These are phyloP conservation scores for Zasmidium citrigriseum DNA, from an alignment of 2,329 filamentous ascomycete species.

Conservation along the genomic window DNA sequence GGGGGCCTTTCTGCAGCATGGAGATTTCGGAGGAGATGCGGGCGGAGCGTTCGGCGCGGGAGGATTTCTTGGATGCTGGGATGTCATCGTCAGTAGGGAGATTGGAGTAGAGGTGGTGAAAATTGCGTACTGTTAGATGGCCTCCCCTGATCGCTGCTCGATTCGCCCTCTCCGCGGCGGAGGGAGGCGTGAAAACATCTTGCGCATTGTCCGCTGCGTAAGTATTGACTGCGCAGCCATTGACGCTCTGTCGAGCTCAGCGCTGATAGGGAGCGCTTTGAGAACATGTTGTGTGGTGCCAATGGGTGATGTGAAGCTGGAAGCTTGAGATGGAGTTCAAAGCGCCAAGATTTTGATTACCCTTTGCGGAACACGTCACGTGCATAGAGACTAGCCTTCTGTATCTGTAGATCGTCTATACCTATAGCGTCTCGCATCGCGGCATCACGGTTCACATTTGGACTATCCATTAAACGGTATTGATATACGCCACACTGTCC, in stretches of 20 bases:
- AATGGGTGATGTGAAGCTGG: conserved; percentile 10
- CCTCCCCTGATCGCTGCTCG: conserved; percentile 7
- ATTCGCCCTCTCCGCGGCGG: conserved; percentile 13
- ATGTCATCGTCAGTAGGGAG: neutral
- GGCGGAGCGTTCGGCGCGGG: conserved; percentile 23
- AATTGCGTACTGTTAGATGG: conserved; percentile 10
- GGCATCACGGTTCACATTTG: too few relatives aligned
- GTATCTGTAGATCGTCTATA: too few relatives aligned
- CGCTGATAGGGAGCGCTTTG: conserved; percentile 13
- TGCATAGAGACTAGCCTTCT: too few relatives aligned
- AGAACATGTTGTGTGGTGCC: conserved; percentile 15
- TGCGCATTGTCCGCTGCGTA: conserved; percentile 22
- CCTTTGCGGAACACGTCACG: too few relatives aligned
- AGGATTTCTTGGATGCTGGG: conserved; percentile 7
- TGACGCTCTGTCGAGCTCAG: conserved; percentile 24
- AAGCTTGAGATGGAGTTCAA: conserved; percentile 4
- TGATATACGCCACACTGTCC: too few relatives aligned
- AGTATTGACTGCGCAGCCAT: conserved; percentile 12
- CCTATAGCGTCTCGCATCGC: too few relatives aligned
- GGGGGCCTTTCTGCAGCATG: conserved; percentile 26
- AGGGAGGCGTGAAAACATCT: conserved; percentile 24
- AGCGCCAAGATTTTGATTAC: too few relatives aligned
- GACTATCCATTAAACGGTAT: too few relatives aligned
- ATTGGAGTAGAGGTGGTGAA: neutral
- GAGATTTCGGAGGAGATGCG: conserved; percentile 28